phyloP scores from a whole-genome alignment of 2,329 filamentous ascomycete species.

The Ramularia endophylla region DNA sequence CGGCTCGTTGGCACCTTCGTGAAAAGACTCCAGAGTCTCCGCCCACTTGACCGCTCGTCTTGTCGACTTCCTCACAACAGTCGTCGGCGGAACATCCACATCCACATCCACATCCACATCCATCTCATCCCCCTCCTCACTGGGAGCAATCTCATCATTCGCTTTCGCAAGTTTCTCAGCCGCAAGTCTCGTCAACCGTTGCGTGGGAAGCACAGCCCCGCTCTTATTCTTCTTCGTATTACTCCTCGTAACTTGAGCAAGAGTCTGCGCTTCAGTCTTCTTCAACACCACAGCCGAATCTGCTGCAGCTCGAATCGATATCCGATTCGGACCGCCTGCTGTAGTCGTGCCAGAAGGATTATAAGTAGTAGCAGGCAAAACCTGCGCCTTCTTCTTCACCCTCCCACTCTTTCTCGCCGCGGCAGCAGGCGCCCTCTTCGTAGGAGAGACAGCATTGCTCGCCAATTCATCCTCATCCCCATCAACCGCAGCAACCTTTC shows the following conservation, averaged over 20 bases:
- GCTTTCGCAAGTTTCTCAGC: conserved; percentile 10
- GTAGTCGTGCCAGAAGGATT: no score
- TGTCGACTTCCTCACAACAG: no score
- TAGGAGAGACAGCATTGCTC: conserved; percentile 5
- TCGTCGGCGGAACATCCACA: conserved; percentile 24
- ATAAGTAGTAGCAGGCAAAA: conserved; percentile 9
- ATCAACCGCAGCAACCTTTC: conserved; percentile 8
- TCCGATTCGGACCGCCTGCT: conserved; percentile 34
- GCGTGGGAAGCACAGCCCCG: conserved; percentile 38
- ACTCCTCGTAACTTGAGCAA: conserved; percentile 39
- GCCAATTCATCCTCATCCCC: conserved; percentile 16
- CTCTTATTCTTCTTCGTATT: conserved; percentile 50
- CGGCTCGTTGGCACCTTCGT: conserved; percentile 26
- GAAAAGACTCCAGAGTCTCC: conserved; percentile 41
- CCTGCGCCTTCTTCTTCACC: conserved; percentile 12
- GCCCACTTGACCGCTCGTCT: conserved; percentile 39
- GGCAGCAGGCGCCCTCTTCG: conserved; percentile 8
- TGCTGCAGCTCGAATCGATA: conserved; percentile 39
- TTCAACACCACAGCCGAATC: conserved; percentile 39
- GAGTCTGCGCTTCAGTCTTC: conserved; percentile 44
- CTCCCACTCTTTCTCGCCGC: conserved; percentile 21
- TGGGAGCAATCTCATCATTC: conserved; percentile 6
- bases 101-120: conserved; percentile 5
- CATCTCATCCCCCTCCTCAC: conserved; percentile 2
- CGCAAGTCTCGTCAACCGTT: conserved; percentile 39